Evolutionary conservation across 225 moss, liverwort and hornwort species (phyloP).

Genomic region (Ulota crispa): DNA sequence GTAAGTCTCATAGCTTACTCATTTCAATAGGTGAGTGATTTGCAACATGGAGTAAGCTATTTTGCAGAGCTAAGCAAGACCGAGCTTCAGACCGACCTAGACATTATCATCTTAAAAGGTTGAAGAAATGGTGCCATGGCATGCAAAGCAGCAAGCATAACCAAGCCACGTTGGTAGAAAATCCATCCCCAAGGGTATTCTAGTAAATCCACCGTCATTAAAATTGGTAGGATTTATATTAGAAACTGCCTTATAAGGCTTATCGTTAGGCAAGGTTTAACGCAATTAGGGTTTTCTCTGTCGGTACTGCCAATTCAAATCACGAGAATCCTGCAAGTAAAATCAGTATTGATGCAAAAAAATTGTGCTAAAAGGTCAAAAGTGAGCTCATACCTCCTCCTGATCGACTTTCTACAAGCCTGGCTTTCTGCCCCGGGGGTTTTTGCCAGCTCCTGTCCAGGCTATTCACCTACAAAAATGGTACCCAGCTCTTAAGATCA

Average conservation of each 20-base stretch:
- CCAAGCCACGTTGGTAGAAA: no score
- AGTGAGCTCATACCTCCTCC: slow-evolving; percentile 56
- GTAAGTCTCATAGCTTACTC: background rate
- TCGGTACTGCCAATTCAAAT: background rate
- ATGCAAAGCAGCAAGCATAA: no score
- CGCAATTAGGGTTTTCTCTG: no score
- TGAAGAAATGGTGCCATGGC: no score
- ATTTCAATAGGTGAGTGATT: background rate
- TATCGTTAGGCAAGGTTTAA: no score
- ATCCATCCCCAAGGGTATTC: no score
- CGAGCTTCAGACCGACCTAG: no score
- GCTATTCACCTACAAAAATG: slow-evolving; percentile 74
- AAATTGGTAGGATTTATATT: no score
- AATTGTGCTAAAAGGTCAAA: background rate
- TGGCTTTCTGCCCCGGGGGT: slow-evolving; percentile 85
- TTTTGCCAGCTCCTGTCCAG: slow-evolving; percentile 93
- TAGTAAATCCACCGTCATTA: no score
- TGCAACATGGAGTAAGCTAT: background rate
- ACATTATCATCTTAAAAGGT: no score
- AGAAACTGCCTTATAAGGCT: no score
- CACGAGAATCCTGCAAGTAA: background rate
- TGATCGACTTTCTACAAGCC: slow-evolving; percentile 55
- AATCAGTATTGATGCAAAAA: background rate
- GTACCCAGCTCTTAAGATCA: background rate
- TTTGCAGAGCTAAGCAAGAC: no score